phyloP scores from a whole-genome alignment of 2,329 filamentous ascomycete species.

The Trichoderma sp. region DNA sequence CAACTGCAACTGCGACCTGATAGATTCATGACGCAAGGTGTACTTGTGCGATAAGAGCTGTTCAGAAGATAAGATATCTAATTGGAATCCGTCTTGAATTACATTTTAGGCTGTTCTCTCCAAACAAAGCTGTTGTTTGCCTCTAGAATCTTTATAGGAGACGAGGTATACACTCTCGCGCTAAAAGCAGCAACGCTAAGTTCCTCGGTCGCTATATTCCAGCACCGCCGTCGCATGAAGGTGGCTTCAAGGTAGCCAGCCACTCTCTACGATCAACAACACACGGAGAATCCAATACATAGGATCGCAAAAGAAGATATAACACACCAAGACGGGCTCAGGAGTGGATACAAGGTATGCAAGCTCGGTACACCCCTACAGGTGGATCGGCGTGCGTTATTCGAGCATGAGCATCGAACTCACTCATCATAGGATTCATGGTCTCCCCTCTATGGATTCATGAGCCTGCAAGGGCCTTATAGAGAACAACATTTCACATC shows the following conservation, averaged over 20 bases:
- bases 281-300: neutral
- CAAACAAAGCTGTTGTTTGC: neutral
- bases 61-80: neutral
- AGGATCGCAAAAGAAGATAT: neutral
- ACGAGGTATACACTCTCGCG: no score
- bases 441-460: conserved; percentile 22
- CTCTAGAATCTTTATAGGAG: neutral
- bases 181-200: conserved; percentile 17
- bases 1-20: neutral
- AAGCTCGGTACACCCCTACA: neutral
- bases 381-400: neutral
- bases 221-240: conserved; percentile 1
- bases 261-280: neutral
- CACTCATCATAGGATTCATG: conserved; percentile 18
- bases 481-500: neutral
- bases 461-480: conserved; percentile 23
- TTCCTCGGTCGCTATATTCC: neutral
- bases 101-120: neutral
- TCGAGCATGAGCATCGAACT: neutral
- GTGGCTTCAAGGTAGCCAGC: conserved; percentile 3
- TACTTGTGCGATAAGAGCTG: neutral
- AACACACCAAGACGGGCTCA: neutral
- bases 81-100: neutral
- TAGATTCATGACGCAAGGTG: neutral
- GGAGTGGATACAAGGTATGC: neutral